phyloP scores from a whole-genome alignment of 2,329 filamentous ascomycete species.

The Fusarium nurragi region DNA sequence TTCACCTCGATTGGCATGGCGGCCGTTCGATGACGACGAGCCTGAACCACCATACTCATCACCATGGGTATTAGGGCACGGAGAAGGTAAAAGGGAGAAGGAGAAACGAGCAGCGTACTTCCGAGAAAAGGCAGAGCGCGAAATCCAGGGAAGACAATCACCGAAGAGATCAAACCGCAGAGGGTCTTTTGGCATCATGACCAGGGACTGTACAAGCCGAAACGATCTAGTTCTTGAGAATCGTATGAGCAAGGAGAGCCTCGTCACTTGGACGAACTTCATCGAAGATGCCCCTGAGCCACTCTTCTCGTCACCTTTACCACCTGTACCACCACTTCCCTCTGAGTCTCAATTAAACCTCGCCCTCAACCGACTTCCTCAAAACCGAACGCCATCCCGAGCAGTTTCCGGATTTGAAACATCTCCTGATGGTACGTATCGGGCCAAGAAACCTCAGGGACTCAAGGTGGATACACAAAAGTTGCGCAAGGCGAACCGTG shows the following conservation, averaged over 20 bases:
- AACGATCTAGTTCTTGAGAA: not conserved
- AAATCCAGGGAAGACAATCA: constrained; percentile 5
- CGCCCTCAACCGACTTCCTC: constrained; percentile 15
- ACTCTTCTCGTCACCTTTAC: constrained; percentile 38
- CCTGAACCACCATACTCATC: constrained; percentile 34
- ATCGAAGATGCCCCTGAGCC: constrained; percentile 39
- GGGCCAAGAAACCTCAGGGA: constrained; percentile 40
- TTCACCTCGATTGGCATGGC: constrained; percentile 39
- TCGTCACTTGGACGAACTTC: constrained; percentile 40
- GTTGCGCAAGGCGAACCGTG: constrained; percentile 36
- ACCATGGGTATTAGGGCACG: constrained; percentile 37
- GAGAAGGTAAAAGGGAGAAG: constrained; percentile 32
- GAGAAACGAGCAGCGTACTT: constrained; percentile 38
- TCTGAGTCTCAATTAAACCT: constrained; percentile 30
- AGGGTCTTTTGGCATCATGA: constrained; percentile 16
- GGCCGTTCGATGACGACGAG: constrained; percentile 40
- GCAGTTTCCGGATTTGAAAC: constrained; percentile 1
- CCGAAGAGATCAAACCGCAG: constrained; percentile 17
- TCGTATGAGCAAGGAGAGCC: constrained; percentile 38
- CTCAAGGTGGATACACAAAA: constrained; percentile 40
- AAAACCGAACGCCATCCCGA: constrained; percentile 5
- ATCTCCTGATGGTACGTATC: constrained; percentile 26
- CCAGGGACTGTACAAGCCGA: constrained; percentile 18
- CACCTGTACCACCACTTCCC: constrained; percentile 44
- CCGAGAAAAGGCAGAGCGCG: constrained; percentile 31